Conservation (phyloP, 148 eudicot genomes). For the Rhododendron henanense region DNA sequence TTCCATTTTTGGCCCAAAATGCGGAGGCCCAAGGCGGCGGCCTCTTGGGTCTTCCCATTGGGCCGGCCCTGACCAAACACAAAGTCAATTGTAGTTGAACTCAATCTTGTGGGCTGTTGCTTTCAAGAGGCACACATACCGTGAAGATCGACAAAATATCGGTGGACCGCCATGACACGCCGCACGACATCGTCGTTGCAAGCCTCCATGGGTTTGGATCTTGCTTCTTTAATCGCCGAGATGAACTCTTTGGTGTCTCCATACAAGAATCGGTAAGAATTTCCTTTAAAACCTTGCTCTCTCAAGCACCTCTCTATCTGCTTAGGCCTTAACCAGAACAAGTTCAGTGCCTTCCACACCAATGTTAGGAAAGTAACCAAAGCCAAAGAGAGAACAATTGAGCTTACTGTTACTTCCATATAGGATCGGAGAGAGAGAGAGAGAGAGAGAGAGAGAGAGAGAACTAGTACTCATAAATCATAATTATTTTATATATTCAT, state of each 20-base stretch:
- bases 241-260: constrained; percentile 30
- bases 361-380: not conserved
- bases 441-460: no score
- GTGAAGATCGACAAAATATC: not conserved
- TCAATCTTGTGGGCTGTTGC: not conserved
- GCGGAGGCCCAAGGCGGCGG: no score
- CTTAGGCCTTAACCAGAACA: constrained; percentile 28
- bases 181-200: not conserved
- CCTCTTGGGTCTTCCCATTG: no score
- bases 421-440: no score
- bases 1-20: no score
- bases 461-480: no score
- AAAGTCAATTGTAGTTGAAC: no score
- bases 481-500: no score
- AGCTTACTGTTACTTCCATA: not conserved
- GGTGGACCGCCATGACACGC: not conserved
- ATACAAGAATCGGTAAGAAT: constrained; percentile 19
- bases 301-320: constrained; percentile 26
- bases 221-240: not conserved
- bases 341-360: constrained; percentile 12
- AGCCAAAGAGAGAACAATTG: not conserved
- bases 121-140: not conserved
- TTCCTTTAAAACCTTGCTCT: constrained; percentile 34
- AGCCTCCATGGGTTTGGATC: not conserved
- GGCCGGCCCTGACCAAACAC: no score